Conservation (phyloP, 805 yeast species). For the Yarrowia sp. region DNA sequence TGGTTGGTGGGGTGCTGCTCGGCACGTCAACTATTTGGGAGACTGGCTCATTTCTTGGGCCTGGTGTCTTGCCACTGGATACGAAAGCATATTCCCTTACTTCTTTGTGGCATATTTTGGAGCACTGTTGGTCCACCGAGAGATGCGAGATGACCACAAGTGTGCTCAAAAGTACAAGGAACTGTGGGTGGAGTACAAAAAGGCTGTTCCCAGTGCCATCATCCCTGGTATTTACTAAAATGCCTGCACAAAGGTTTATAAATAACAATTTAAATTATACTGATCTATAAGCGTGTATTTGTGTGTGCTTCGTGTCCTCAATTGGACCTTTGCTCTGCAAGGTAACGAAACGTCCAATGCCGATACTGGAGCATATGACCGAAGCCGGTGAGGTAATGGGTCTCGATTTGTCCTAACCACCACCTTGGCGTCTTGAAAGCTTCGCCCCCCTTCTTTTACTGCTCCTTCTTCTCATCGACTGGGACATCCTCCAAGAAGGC, state of each 20-base stretch:
- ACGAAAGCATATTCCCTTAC: conserved; percentile 76
- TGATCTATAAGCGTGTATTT: not conserved
- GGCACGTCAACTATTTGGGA: conserved; percentile 93
- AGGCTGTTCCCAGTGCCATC: conserved; percentile 79
- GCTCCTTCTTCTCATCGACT: conserved; percentile 30
- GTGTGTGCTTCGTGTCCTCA: not conserved
- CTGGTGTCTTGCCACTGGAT: conserved; percentile 91
- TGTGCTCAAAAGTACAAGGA: conserved; percentile 83
- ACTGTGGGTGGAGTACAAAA: conserved; percentile 80
- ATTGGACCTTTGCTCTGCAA: too few relatives aligned
- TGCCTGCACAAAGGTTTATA: conserved; percentile 4
- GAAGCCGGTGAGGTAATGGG: too few relatives aligned
- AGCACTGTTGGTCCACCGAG: conserved; percentile 78
- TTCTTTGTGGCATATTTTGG: conserved; percentile 85
- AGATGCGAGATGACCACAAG: conserved; percentile 85
- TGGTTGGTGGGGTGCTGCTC: conserved; percentile 95
- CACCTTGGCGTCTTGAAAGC: not conserved
- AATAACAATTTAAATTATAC: conserved; percentile 15
- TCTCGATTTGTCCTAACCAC: too few relatives aligned
- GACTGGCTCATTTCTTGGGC: conserved; percentile 90
- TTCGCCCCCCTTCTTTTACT: not conserved
- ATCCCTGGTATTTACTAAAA: conserved; percentile 77
- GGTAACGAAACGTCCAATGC: too few relatives aligned
- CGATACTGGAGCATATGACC: too few relatives aligned
- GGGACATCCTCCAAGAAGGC: conserved; percentile 62